Evolutionary conservation across 345 rosid species (phyloP).

Genomic region (Excoecaria agallocha): DNA sequence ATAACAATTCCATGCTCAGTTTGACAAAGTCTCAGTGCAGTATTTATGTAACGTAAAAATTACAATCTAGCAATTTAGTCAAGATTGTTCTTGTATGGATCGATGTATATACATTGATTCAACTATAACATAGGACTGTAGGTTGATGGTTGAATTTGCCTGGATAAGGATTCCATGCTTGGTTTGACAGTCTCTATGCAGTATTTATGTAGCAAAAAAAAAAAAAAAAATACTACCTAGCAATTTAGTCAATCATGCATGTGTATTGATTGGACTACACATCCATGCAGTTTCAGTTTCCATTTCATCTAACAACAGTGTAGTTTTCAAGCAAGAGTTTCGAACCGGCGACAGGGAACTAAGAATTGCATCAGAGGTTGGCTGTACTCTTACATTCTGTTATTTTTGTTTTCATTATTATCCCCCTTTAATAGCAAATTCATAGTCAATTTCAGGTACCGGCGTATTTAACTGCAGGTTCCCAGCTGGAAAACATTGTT

Average conservation of each 20-base stretch:
- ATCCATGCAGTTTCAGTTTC: slow-evolving; percentile 41
- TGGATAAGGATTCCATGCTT: too few relatives aligned
- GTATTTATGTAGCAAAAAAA: too few relatives aligned
- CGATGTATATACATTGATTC: too few relatives aligned
- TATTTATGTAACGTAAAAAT: not conserved
- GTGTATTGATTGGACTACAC: not conserved
- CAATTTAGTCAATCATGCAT: not conserved
- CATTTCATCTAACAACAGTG: slow-evolving; percentile 26
- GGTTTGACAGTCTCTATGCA: too few relatives aligned
- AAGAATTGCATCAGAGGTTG: slow-evolving; percentile 38
- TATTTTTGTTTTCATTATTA: not conserved
- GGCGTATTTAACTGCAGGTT: slow-evolving; percentile 38
- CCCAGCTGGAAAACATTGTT: slow-evolving; percentile 37
- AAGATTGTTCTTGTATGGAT: too few relatives aligned
- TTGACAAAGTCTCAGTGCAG: not conserved
- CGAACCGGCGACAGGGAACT: slow-evolving; percentile 46
- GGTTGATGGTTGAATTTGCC: too few relatives aligned
- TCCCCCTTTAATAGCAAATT: not conserved
- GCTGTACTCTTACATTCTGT: slow-evolving; percentile 12
- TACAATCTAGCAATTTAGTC: not conserved
- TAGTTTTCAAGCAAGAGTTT: slow-evolving; percentile 40
- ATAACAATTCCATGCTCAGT: not conserved
- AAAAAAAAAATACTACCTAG: too few relatives aligned
- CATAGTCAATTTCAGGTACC: slow-evolving; percentile 39
- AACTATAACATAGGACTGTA: too few relatives aligned